Conservation (phyloP, 2,329 filamentous ascomycete species). For the Chrysoporthe austroafricana region DNA sequence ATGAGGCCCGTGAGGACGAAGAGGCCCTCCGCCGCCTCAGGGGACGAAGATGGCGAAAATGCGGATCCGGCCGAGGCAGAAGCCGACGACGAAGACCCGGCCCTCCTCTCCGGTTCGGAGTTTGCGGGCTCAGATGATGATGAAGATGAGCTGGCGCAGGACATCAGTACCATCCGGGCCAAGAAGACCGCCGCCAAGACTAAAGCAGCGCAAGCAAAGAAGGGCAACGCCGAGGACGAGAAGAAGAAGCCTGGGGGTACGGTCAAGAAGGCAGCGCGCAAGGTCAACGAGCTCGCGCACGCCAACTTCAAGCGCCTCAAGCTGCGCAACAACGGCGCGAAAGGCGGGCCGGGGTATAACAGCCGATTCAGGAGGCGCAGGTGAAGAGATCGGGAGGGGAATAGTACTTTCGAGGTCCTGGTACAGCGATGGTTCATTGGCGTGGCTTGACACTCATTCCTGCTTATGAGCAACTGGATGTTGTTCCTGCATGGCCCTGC, state of each 20-base stretch:
- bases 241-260: constrained; percentile 38
- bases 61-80: constrained; percentile 31
- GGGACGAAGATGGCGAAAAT: constrained; percentile 37
- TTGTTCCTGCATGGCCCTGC: neutral
- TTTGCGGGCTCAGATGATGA: constrained; percentile 43
- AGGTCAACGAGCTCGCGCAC: constrained; percentile 67
- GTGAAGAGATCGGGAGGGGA: constrained; percentile 29
- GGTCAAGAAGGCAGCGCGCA: constrained; percentile 58
- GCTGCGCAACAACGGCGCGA: constrained; percentile 64
- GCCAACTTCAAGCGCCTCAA: constrained; percentile 71
- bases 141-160: constrained; percentile 43
- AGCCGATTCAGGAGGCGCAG: constrained; percentile 61
- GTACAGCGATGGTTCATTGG: neutral
- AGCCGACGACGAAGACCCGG: constrained; percentile 38
- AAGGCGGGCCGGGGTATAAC: constrained; percentile 61
- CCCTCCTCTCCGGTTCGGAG: constrained; percentile 45
- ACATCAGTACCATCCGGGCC: constrained; percentile 3
- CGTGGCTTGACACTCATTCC: neutral
- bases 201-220: constrained; percentile 29
- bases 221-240: constrained; percentile 32
- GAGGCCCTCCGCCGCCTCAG: constrained; percentile 47
- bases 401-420: neutral
- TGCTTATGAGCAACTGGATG: neutral
- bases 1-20: constrained; percentile 60
- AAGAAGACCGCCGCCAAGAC: constrained; percentile 34